phyloP scores from a whole-genome alignment of 352 stramenopile genomes.

The Phytophthora megakarya region DNA sequence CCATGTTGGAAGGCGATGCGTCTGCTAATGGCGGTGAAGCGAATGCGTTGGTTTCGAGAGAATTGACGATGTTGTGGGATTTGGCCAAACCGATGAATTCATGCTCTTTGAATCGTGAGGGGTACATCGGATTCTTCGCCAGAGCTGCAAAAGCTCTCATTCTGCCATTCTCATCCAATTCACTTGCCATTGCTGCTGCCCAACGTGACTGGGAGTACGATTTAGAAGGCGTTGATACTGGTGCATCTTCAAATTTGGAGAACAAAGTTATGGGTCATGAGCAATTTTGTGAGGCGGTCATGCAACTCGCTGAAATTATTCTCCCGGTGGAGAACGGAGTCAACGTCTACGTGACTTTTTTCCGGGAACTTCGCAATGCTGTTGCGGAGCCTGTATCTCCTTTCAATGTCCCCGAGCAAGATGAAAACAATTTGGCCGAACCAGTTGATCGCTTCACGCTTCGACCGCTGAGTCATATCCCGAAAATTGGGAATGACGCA shows the following conservation, averaged over 20 bases:
- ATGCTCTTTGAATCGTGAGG: slow-evolving; percentile 24
- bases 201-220: slow-evolving; percentile 79
- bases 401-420: slow-evolving; percentile 24
- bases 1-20: slow-evolving; percentile 39
- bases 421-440: slow-evolving; percentile 12
- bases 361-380: slow-evolving; percentile 58
- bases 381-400: slow-evolving; percentile 35
- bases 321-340: slow-evolving; percentile 62
- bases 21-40: slow-evolving; percentile 13
- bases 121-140: slow-evolving; percentile 71
- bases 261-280: slow-evolving; percentile 40
- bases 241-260: slow-evolving; percentile 2
- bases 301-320: slow-evolving; percentile 66
- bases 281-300: slow-evolving; percentile 62
- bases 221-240: slow-evolving; percentile 27
- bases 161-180: slow-evolving; percentile 41
- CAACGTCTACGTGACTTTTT: slow-evolving; percentile 52
- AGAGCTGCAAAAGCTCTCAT: slow-evolving; percentile 64
- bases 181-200: slow-evolving; percentile 44
- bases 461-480: slow-evolving; percentile 44
- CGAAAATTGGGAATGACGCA: slow-evolving; percentile 51
- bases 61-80: slow-evolving; percentile 63
- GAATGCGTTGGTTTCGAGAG: slow-evolving; percentile 34
- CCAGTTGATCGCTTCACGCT: slow-evolving; percentile 32
- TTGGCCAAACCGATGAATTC: slow-evolving; percentile 49